phyloP scores from a whole-genome alignment of 2,329 filamentous ascomycete species.

The Teratosphaeriaceae sp. region DNA sequence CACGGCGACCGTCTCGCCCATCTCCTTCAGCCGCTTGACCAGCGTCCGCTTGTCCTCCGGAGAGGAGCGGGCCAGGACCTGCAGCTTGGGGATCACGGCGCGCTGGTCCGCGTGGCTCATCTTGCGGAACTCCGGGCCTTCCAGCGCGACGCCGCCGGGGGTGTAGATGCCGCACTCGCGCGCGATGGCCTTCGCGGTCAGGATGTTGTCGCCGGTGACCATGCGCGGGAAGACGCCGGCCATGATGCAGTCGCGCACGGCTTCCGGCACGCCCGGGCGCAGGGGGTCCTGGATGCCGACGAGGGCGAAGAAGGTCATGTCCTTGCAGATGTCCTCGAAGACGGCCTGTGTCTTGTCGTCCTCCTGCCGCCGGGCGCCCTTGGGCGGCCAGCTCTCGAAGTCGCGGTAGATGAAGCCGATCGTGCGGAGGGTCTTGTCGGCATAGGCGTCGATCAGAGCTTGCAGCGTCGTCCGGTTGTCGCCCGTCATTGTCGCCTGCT shows the following conservation, averaged over 20 bases:
- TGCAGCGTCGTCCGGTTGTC: constrained; percentile 55
- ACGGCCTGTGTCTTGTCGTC: constrained; percentile 57
- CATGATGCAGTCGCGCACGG: constrained; percentile 59
- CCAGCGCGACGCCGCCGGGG: constrained; percentile 36
- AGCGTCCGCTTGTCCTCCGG: constrained; percentile 92
- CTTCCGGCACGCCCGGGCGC: constrained; percentile 59
- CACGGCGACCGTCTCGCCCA: constrained; percentile 96
- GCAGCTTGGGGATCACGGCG: constrained; percentile 53
- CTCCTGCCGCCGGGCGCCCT: constrained; percentile 49
- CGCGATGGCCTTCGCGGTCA: constrained; percentile 67
- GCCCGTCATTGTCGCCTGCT: constrained; percentile 46
- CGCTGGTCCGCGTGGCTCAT: constrained; percentile 42
- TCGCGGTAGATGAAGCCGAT: constrained; percentile 81
- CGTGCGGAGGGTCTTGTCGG: constrained; percentile 71
- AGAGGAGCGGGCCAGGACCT: constrained; percentile 62
- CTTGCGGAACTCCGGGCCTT: constrained; percentile 40
- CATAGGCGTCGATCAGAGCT: constrained; percentile 68
- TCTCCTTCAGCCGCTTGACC: constrained; percentile 88
- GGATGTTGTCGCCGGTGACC: constrained; percentile 67
- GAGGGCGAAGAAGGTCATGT: constrained; percentile 67
- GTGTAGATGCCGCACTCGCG: constrained; percentile 62
- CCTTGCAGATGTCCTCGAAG: constrained; percentile 61
- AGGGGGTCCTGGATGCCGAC: constrained; percentile 72
- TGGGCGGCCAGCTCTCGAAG: constrained; percentile 72
- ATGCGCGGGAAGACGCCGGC: constrained; percentile 68